Conservation (phyloP, 805 yeast genomes). For the Metschnikowia gelsemii region DNA sequence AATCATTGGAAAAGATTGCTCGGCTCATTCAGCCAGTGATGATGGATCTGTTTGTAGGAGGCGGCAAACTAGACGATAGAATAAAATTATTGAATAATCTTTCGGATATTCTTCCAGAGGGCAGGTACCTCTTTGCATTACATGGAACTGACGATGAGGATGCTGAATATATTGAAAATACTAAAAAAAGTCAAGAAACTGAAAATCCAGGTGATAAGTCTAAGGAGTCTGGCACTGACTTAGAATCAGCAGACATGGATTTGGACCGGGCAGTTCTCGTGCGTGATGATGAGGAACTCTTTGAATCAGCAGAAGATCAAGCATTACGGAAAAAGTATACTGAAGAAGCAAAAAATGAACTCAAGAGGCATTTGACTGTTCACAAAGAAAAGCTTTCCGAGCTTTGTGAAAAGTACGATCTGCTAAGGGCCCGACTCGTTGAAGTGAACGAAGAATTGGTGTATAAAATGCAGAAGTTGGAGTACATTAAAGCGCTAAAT, state of each 20-base stretch:
- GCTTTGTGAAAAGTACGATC: slow-evolving; percentile 11
- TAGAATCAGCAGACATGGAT: not conserved
- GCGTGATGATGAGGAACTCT: slow-evolving; percentile 23
- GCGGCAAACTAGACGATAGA: slow-evolving; percentile 16
- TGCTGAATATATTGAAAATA: not conserved
- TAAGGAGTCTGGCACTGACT: too few relatives aligned
- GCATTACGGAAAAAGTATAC: slow-evolving; percentile 2
- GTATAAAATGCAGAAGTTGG: slow-evolving; percentile 32
- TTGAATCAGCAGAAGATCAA: slow-evolving; percentile 6
- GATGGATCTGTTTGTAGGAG: slow-evolving; percentile 24
- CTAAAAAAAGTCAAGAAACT: not conserved
- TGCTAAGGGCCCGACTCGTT: slow-evolving; percentile 11
- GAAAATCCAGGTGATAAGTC: not conserved
- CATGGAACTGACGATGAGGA: slow-evolving; percentile 12
- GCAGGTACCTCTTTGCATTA: slow-evolving; percentile 28
- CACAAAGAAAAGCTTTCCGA: slow-evolving; percentile 6
- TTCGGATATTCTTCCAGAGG: slow-evolving; percentile 34
- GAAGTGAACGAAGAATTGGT: slow-evolving; percentile 20
- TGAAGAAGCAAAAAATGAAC: slow-evolving; percentile 1
- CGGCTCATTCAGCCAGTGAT: slow-evolving; percentile 28
- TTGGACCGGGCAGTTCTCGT: slow-evolving; percentile 11
- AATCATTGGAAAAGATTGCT: slow-evolving; percentile 25
- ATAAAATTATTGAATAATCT: slow-evolving; percentile 26
- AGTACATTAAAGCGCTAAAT: slow-evolving; percentile 24
- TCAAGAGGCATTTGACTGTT: not conserved